Conservation (phyloP, 1,139 yeast genomes). For the Kodamaea plutei region DNA sequence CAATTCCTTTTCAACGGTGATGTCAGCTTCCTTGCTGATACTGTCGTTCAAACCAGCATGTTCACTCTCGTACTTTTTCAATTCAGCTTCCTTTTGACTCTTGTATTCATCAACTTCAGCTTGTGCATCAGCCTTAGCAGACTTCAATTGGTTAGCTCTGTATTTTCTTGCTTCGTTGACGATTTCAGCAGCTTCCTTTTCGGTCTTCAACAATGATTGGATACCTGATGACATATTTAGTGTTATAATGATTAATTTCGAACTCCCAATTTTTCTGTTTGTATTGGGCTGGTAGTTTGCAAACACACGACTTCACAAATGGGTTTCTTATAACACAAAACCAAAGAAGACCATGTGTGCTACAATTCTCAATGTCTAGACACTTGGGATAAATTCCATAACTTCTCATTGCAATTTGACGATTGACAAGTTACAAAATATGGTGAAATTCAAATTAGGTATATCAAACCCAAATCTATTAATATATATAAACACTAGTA, state of each 20-base stretch:
- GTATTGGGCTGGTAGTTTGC: conserved; percentile 2
- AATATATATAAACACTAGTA: no score
- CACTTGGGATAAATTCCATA: no score
- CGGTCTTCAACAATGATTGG: conserved; percentile 55
- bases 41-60: conserved; percentile 65
- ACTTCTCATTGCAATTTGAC: no score
- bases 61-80: conserved; percentile 64
- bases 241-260: no score
- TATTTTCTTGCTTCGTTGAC: conserved; percentile 84
- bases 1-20: conserved; percentile 55
- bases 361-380: no score
- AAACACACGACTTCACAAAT: no score
- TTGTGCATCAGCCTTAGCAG: conserved; percentile 91
- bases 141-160: conserved; percentile 85
- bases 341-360: no score
- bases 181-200: conserved; percentile 92
- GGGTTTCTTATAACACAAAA: no score
- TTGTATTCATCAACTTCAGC: conserved; percentile 85
- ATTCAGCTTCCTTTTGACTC: conserved; percentile 77
- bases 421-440: no score
- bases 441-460: no score
- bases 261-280: conserved; percentile 2
- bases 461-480: no score
- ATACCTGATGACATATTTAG: conserved; percentile 24
- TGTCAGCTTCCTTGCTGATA: conserved; percentile 71